phyloP scores from a whole-genome alignment of 148 eudicot genomes.

The Drosera capensis region DNA sequence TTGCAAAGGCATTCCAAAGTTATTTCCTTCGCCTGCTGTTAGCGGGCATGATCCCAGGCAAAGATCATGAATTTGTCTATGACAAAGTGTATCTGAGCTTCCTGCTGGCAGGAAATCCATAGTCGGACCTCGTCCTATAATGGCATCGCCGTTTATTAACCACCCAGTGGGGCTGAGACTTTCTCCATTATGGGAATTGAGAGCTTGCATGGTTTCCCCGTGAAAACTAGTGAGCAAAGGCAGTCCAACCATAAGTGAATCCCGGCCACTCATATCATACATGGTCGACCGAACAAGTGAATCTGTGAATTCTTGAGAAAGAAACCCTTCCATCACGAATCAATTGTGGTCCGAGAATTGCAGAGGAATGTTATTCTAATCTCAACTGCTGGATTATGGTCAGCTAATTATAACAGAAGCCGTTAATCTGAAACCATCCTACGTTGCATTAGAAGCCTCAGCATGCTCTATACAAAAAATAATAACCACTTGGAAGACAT shows the following conservation, averaged over 20 bases:
- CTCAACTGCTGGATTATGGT: not conserved
- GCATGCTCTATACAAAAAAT: not conserved
- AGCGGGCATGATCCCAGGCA: conserved; percentile 16
- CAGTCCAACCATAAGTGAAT: conserved; percentile 25
- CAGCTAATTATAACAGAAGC: not conserved
- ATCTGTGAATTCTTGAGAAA: conserved; percentile 15
- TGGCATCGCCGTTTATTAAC: not conserved
- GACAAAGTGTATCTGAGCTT: not conserved
- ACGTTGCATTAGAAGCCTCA: not conserved
- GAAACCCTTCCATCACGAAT: conserved; percentile 13
- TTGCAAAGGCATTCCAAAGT: conserved; percentile 10
- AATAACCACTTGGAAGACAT: not conserved
- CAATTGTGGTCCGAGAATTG: conserved; percentile 11
- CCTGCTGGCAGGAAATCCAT: not conserved
- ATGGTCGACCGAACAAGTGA: conserved; percentile 16
- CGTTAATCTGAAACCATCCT: not conserved
- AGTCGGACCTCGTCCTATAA: not conserved
- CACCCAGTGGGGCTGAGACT: conserved; percentile 7
- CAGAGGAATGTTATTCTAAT: conserved; percentile 9
- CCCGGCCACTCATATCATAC: conserved; percentile 17
- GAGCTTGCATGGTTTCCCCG: conserved; percentile 20
- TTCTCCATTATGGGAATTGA: conserved; percentile 7
- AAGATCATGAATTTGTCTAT: not conserved
- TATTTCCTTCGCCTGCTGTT: conserved; percentile 11
- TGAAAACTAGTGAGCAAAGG: conserved; percentile 26